Evolutionary conservation across 176 grass and related monocot species (phyloP).

Genomic region (Juncus effusus): DNA sequence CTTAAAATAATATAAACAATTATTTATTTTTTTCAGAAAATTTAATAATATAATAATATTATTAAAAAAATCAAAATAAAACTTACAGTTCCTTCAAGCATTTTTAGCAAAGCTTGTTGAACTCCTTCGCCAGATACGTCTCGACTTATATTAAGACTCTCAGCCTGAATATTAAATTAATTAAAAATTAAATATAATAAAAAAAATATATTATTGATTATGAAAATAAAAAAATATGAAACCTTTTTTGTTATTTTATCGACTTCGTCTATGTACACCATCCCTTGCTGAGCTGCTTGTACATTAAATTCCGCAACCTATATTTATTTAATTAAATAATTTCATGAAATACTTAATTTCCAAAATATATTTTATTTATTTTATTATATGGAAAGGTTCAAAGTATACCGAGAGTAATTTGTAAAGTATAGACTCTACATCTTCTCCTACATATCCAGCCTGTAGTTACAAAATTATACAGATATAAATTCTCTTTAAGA

Average conservation of each 20-base stretch:
- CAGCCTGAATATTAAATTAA: constrained; percentile 56
- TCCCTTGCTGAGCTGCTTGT: constrained; percentile 98
- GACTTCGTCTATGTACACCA: constrained; percentile 99
- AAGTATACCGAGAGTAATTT: constrained; percentile 83
- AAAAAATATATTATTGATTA: constrained; percentile 19
- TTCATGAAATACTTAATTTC: background rate
- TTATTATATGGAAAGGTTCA: constrained; percentile 5
- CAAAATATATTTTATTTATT: background rate
- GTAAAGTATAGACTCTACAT: constrained; percentile 99
- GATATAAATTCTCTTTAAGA: no score
- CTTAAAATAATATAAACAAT: constrained; percentile 9
- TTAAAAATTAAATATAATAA: background rate
- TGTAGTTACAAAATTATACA: constrained; percentile 37
- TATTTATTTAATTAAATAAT: constrained; percentile 7
- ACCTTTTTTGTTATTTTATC: constrained; percentile 99
- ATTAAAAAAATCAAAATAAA: constrained; percentile 18
- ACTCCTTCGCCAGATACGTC: constrained; percentile 99
- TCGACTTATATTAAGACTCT: constrained; percentile 98
- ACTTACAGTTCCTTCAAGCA: constrained; percentile 98
- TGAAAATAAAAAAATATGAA: background rate
- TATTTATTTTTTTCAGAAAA: constrained; percentile 11
- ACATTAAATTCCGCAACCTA: constrained; percentile 99
- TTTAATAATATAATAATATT: background rate
- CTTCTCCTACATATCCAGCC: constrained; percentile 99
- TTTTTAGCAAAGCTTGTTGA: constrained; percentile 97